Evolutionary conservation across 495 filamentous ascomycete genomes (phyloP), one percentile per base, ranked within the genome.

Genomic region (Chaetomidium leptoderma): DNA sequence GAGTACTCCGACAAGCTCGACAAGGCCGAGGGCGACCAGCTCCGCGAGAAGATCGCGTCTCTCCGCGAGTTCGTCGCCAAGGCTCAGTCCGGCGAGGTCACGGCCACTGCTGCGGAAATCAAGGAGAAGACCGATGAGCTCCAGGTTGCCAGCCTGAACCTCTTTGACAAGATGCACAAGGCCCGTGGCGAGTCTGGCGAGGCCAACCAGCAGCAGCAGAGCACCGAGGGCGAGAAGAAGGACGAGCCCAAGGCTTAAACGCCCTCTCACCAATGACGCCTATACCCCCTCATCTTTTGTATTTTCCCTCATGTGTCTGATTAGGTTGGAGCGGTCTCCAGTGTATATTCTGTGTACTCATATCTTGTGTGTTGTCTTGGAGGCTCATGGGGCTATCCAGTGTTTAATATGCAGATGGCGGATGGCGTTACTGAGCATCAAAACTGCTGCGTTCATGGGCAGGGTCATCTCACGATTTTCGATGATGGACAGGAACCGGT

Each of bases 131-230:
- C 87, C 60, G 95, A 97, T 61, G 93, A 97, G 76, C 85, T 98
- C 65, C 95, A 97, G 78, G 89, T 85, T 69, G 90, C 93, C 58
- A 92, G 88, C 77, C 81, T 98, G 78, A 95, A 87, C 73, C 84
- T 97, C 63, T 98, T 98, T 76, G 93, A 97, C 81, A 96, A 98
- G 87, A 96, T 98, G 90, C 93, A 98, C 86, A 95, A 95, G 82
- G 91, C 95, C 48, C 84, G 90, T 62, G 66, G 74, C 62, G 90
- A 92, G 80, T 66, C 73, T 7, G 64, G 73, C 56, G 81, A 89
- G 73, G 27, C 55, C 29, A 51, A 69, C 68, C 53, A n/a, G n/a
- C n/a, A n/a, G n/a, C 40, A 33, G 32, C 32, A 57, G 46, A 72
- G 82, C 72, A 75, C 83, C 57, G 86, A 92, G 76, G 85, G 87